Conservation (phyloP, 768 basidiomycete species). For the Tricholoma saponaceum region DNA sequence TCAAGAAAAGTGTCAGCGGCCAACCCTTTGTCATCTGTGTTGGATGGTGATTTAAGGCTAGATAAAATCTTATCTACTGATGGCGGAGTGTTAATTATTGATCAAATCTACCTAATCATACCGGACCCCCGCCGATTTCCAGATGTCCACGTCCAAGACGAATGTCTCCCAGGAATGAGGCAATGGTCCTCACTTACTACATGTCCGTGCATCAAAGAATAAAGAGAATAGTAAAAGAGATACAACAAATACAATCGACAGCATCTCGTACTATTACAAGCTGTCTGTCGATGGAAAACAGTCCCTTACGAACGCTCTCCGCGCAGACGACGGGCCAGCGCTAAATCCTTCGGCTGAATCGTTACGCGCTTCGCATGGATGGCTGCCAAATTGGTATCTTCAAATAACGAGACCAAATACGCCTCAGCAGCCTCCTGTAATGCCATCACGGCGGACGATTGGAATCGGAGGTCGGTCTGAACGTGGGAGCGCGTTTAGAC, state of each 20-base stretch:
- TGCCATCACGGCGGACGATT: slow-evolving; percentile 66
- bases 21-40: no score
- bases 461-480: slow-evolving; percentile 73
- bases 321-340: slow-evolving; percentile 37
- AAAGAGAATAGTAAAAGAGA: slow-evolving; percentile 6
- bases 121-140: no score
- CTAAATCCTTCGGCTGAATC: slow-evolving; percentile 62
- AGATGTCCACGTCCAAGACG: not conserved
- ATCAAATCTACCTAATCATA: no score
- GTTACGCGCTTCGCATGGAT: slow-evolving; percentile 59
- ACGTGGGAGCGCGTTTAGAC: not conserved
- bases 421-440: slow-evolving; percentile 66
- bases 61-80: no score
- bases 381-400: slow-evolving; percentile 63
- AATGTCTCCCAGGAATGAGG: not conserved
- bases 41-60: no score
- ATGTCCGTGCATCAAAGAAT: not conserved
- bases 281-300: not conserved
- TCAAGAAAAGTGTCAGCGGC: no score
- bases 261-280: not conserved
- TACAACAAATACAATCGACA: not conserved
- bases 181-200: not conserved
- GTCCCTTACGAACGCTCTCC: slow-evolving; percentile 29
- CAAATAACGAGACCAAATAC: slow-evolving; percentile 71
- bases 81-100: no score